Evolutionary conservation across 73 alveolate species (phyloP).

Genomic region (Stentor roeselii): DNA sequence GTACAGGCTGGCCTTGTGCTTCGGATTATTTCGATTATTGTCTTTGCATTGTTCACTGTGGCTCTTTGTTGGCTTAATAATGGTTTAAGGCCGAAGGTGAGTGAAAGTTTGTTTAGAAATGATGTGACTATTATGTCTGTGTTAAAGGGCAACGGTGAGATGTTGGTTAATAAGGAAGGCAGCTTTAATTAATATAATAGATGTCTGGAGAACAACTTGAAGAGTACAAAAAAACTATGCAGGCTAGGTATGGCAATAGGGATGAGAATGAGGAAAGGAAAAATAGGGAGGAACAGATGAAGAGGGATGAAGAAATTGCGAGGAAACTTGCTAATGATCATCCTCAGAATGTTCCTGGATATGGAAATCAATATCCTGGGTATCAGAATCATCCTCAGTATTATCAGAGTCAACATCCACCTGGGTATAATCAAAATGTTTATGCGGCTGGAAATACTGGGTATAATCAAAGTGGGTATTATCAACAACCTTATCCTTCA

Average conservation of each 20-base stretch:
- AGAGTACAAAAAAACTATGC: not conserved
- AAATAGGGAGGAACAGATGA: too few species aligned
- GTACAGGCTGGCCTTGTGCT: not conserved
- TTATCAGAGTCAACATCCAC: not conserved
- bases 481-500: not conserved
- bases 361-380: not conserved
- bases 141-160: not conserved
- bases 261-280: too few species aligned
- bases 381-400: not conserved
- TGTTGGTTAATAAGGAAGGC: not conserved
- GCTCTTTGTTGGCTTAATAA: not conserved
- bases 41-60: not conserved
- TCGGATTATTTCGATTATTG: not conserved
- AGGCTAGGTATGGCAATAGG: not conserved
- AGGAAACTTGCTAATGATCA: not conserved
- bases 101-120: too few species aligned
- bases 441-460: not conserved
- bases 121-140: not conserved
- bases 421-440: not conserved
- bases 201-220: not conserved
- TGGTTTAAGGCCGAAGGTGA: too few species aligned
- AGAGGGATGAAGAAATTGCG: not conserved
- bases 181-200: not conserved
- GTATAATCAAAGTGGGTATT: too few species aligned
- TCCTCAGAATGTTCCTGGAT: not conserved